Evolutionary conservation across 2,329 filamentous ascomycete genomes (phyloP).

Genomic region (Xylariaceae sp.): DNA sequence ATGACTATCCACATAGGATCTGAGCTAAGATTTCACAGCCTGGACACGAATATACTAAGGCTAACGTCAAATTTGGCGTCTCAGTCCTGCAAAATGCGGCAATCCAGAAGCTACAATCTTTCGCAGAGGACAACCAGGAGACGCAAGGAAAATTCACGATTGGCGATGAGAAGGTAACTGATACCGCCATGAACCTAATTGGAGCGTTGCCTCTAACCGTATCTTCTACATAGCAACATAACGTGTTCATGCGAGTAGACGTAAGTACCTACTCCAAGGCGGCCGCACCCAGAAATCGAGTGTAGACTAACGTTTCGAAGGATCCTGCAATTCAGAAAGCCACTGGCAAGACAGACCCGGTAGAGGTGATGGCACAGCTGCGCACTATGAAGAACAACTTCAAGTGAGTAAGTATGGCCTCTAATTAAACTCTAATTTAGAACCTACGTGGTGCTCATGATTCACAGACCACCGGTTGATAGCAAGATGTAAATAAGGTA

Average conservation of each 20-base stretch:
- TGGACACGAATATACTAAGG: constrained; percentile 97
- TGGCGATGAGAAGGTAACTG: constrained; percentile 85
- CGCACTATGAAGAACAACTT: constrained; percentile 89
- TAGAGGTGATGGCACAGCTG: constrained; percentile 83
- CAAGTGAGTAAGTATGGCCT: constrained; percentile 52
- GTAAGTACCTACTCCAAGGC: constrained; percentile 51
- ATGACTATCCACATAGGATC: background rate
- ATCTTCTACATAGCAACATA: constrained; percentile 67
- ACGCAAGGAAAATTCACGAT: constrained; percentile 97
- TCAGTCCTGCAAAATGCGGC: constrained; percentile 75
- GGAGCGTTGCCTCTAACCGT: constrained; percentile 5
- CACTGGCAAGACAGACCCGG: constrained; percentile 77
- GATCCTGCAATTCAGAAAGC: constrained; percentile 83
- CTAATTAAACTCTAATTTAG: background rate
- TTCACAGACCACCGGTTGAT: constrained; percentile 34
- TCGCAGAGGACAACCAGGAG: constrained; percentile 77
- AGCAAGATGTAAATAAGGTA: constrained; percentile 37
- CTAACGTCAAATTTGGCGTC: constrained; percentile 86
- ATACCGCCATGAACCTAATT: background rate
- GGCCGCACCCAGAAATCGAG: background rate
- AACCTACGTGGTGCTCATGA: constrained; percentile 11
- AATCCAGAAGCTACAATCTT: constrained; percentile 75
- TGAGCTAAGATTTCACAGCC: constrained; percentile 56
- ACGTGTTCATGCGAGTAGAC: constrained; percentile 91
- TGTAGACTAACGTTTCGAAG: constrained; percentile 41